These are phyloP conservation scores for Sclerotinia trifoliorum DNA, from an alignment of 2,329 filamentous ascomycete genomes.

Conservation along the genomic window DNA sequence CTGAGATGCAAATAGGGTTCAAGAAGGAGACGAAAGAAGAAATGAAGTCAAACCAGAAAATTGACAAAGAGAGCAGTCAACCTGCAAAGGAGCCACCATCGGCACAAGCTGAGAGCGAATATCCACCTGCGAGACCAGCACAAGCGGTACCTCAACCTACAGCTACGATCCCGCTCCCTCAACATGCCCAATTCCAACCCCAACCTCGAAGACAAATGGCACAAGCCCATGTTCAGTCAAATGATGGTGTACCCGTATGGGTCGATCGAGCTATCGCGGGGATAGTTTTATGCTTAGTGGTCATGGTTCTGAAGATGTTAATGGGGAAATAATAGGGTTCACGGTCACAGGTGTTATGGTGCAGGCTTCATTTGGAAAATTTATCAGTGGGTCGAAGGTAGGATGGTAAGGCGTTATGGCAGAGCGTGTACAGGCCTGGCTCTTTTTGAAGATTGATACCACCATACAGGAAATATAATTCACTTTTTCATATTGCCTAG, in stretches of 20 bases:
- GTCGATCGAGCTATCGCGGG: constrained; percentile 78
- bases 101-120: constrained; percentile 56
- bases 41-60: not conserved
- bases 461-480: not conserved
- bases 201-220: constrained; percentile 20
- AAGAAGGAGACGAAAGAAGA: constrained; percentile 53
- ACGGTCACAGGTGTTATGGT: not conserved
- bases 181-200: not conserved
- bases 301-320: constrained; percentile 63
- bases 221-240: constrained; percentile 36
- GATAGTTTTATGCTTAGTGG: constrained; percentile 65
- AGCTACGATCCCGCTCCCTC: constrained; percentile 24
- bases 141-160: constrained; percentile 42
- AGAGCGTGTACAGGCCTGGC: not conserved
- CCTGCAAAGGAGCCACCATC: constrained; percentile 33
- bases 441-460: constrained; percentile 13
- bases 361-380: not conserved
- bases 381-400: not conserved
- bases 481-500: constrained; percentile 2
- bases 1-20: constrained; percentile 11
- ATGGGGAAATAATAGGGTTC: constrained; percentile 20
- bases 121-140: constrained; percentile 34
- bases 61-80: constrained; percentile 9
- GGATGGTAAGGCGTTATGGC: constrained; percentile 6
- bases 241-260: constrained; percentile 65